Base-by-base conservation (phyloP, 108 stramenopile species). In the Chaetoceros tenuissimus region DNA sequence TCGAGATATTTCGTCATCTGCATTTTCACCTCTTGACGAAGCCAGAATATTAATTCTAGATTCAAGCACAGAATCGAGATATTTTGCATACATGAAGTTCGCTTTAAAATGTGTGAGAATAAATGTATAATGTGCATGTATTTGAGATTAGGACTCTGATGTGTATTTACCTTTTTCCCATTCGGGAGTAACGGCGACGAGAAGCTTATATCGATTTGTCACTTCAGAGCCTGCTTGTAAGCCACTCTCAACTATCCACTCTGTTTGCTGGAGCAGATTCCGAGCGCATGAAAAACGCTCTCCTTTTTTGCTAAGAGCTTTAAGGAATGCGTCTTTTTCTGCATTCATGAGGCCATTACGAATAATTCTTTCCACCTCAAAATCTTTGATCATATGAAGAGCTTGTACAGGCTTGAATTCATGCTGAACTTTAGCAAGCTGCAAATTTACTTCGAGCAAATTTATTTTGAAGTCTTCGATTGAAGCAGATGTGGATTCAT, bases 21-120 rank as follows among this genome's bases (percentile, higher is more conserved):
- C 54, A 18, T 71, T 66, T 28, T 61, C 24, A 29, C 49, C 23
- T 21, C 19, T 24, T 23, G 7, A 7, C 7, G 22, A 44, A 1
- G 55, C 71, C 48, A 83, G 47, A 3, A 65, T 65, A 19, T 30
- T 56, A 47, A 89, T 59, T n/a, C 85, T 63, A 31, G 73, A 52
- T 59, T 78, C 68, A 40, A 82, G 59, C 0, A 88, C 31, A 19
- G 70, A 64, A 63, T 92, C 87, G 7, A 82, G 45, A 57, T 87
- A 91, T 52, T 84, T 87, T 7, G 83, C 89, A 66, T 74, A 87
- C 22, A 68, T 55, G 64, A 92, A 92, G 46, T 92, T 79, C n/a
- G 76, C 82, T 82, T 23, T 8, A 49, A 29, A 19, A 19, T 47
- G 29, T 13, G 28, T 44, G 24, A 30, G 5, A 24, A 51, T 10